A percentile compares a stretch with the other conserved stretches of the same genome.
Conservation (phyloP, 345 rosid genomes). For the Dovyalis caffra region DNA sequence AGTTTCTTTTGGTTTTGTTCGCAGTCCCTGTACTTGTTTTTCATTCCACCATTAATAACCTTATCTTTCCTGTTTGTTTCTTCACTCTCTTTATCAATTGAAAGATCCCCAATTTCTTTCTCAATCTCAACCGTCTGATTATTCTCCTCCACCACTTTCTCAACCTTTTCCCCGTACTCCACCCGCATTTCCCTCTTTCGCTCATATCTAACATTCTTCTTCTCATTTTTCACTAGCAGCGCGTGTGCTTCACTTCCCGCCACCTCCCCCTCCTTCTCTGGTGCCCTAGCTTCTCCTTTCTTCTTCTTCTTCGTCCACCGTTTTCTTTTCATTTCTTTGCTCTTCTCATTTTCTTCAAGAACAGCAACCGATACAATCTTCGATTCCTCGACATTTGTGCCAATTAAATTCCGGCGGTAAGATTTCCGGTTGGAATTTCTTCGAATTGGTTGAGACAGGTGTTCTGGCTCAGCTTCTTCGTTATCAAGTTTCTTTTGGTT, state of each 20-base stretch:
- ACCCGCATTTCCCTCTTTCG: neutral
- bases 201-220: neutral
- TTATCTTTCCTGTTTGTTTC: neutral
- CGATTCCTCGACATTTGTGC: neutral
- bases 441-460: neutral
- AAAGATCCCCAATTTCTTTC: neutral
- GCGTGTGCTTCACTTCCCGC: neutral
- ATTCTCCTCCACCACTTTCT: neutral
- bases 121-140: constrained; percentile 14
- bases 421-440: neutral
- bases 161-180: neutral
- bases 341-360: neutral
- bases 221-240: constrained; percentile 5
- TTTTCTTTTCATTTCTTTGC: neutral
- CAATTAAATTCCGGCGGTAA: neutral
- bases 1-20: neutral
- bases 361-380: neutral
- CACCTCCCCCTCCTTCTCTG: neutral
- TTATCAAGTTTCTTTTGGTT: neutral
- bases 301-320: neutral
- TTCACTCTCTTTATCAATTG: neutral
- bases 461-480: neutral
- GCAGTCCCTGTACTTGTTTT: neutral
- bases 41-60: too few species aligned
- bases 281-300: neutral